phyloP scores from a whole-genome alignment of 306 rosid species.

The Ammopiptanthus mongolicus region DNA sequence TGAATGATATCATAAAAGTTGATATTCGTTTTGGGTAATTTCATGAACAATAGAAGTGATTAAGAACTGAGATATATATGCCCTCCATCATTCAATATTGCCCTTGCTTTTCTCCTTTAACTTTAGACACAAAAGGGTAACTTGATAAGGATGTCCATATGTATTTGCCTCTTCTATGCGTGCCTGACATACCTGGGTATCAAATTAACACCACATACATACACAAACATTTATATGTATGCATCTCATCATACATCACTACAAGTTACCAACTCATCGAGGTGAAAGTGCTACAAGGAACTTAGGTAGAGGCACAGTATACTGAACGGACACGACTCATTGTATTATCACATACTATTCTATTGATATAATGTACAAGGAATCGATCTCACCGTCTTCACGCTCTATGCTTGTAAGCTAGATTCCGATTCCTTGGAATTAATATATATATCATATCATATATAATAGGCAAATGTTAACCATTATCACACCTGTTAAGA shows the following conservation, averaged over 20 bases:
- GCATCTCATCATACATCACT: neutral
- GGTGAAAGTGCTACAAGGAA: neutral
- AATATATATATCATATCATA: neutral
- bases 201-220: neutral
- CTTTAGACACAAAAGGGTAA: neutral
- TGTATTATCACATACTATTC: neutral
- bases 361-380: neutral
- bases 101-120: constrained; percentile 10
- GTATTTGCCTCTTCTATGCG: neutral
- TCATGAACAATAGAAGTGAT: neutral
- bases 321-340: neutral
- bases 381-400: constrained; percentile 7
- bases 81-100: neutral
- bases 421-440: constrained; percentile 13
- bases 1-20: neutral
- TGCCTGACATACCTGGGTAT: neutral
- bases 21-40: neutral
- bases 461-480: too few relatives aligned
- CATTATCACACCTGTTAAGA: too few relatives aligned
- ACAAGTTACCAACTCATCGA: neutral
- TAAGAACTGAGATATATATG: neutral
- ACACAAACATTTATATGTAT: neutral
- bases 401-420: neutral
- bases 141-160: neutral
- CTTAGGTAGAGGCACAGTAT: neutral